These are phyloP conservation scores for Colletotrichum melonis DNA, from an alignment of 2,329 filamentous ascomycete genomes.

Conservation along the genomic window DNA sequence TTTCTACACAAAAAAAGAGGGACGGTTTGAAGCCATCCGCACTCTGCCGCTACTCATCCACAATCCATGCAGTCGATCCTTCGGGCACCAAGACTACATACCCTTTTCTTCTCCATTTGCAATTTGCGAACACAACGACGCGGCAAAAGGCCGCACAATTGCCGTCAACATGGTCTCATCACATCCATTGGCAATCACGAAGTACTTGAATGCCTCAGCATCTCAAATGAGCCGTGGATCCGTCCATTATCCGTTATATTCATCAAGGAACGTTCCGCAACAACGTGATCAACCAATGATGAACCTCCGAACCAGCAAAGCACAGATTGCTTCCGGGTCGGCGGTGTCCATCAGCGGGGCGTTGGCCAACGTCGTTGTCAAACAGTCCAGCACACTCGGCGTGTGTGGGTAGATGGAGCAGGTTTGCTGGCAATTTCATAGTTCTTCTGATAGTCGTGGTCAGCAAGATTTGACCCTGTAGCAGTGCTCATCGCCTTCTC, in stretches of 20 bases:
- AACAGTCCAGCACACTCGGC: neutral
- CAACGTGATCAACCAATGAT: neutral
- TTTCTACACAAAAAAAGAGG: neutral
- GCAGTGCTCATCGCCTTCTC: neutral
- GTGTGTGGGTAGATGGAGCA: neutral
- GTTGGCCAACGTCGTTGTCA: neutral
- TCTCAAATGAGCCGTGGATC: neutral
- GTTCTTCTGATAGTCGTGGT: neutral
- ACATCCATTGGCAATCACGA: neutral
- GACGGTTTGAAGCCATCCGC: constrained; percentile 2
- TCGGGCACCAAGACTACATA: neutral
- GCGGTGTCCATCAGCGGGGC: constrained; percentile 4
- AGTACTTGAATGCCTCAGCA: neutral
- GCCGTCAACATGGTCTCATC: neutral
- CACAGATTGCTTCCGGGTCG: constrained; percentile 3
- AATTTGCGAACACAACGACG: neutral
- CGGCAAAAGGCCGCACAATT: neutral
- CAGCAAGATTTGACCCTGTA: constrained; percentile 11
- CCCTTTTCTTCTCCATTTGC: neutral
- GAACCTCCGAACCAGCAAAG: neutral
- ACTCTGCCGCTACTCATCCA: constrained; percentile 10
- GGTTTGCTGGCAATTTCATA: constrained; percentile 3
- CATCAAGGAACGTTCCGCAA: neutral
- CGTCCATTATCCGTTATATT: constrained; percentile 1
- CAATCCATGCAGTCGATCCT: constrained; percentile 34